Percentiles rank a stretch among this genome's conserved stretches.
Evolutionary conservation across 257 asterid species (phyloP).

Genomic region (Marsdenia floribunda): DNA sequence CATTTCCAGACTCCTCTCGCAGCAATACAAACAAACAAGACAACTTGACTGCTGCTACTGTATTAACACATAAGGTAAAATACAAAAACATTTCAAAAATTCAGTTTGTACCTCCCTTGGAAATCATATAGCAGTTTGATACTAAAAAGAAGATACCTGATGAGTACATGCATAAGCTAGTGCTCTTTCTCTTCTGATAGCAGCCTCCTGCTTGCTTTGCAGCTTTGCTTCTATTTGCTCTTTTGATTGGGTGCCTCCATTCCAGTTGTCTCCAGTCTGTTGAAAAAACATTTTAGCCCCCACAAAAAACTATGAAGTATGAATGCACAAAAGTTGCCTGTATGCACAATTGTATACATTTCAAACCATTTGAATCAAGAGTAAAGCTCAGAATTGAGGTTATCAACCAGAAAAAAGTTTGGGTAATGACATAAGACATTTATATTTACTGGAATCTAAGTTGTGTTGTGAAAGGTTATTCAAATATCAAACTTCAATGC

Average conservation of each 20-base stretch:
- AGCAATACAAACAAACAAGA: background rate
- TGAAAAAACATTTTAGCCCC: constrained; percentile 8
- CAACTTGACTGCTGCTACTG: background rate
- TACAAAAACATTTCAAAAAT: background rate
- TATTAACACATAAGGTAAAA: background rate
- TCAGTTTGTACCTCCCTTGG: background rate
- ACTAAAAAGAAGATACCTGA: constrained; percentile 38
- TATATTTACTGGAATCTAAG: background rate
- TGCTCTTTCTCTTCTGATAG: constrained; percentile 74
- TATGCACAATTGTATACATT: background rate
- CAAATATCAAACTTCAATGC: background rate
- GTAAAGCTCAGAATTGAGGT: background rate
- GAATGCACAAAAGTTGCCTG: background rate
- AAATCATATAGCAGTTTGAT: background rate
- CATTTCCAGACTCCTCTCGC: too few species aligned
- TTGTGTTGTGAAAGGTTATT: background rate
- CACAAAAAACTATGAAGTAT: background rate
- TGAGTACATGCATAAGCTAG: constrained; percentile 73
- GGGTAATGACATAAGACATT: background rate
- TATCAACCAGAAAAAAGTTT: background rate
- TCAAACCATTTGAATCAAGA: background rate
- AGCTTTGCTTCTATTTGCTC: constrained; percentile 59
- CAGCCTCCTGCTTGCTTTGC: constrained; percentile 60
- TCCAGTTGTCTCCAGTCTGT: constrained; percentile 65
- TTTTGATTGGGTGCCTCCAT: constrained; percentile 57